Percentiles rank a stretch among this genome's conserved stretches.
Conservation (phyloP, 2,329 filamentous ascomycete species). For the Zymoseptoria ardabiliae region DNA sequence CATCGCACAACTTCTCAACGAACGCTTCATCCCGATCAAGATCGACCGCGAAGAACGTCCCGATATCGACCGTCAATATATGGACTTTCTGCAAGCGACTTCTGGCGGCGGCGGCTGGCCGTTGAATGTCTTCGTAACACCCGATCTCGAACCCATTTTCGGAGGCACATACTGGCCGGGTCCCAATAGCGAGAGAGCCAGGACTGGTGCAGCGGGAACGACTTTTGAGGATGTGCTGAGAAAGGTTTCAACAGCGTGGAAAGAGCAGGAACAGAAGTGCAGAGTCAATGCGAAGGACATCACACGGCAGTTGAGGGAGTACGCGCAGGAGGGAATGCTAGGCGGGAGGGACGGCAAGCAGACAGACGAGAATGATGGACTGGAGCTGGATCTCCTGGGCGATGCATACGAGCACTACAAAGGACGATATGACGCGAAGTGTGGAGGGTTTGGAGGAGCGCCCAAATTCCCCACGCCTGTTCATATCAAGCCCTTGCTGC, state of each 20-base stretch:
- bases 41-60: slow-evolving; percentile 91
- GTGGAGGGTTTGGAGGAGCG: slow-evolving; percentile 67
- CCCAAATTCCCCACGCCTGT: slow-evolving; percentile 88
- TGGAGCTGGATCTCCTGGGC: slow-evolving; percentile 86
- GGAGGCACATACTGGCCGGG: slow-evolving; percentile 95
- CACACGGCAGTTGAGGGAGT: slow-evolving; percentile 70
- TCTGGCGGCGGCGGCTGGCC: slow-evolving; percentile 90
- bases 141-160: slow-evolving; percentile 86
- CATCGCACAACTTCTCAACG: slow-evolving; percentile 75
- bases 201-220: slow-evolving; percentile 46
- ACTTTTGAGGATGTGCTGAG: slow-evolving; percentile 76
- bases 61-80: slow-evolving; percentile 91
- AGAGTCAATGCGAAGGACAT: slow-evolving; percentile 78
- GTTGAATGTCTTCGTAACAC: slow-evolving; percentile 91
- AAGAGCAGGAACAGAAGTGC: slow-evolving; percentile 74
- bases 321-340: slow-evolving; percentile 79
- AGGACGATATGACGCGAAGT: slow-evolving; percentile 67
- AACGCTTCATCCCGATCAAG: slow-evolving; percentile 82
- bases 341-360: slow-evolving; percentile 23
- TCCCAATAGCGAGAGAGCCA: slow-evolving; percentile 51
- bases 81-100: slow-evolving; percentile 95
- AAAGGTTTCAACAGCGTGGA: slow-evolving; percentile 70
- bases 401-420: slow-evolving; percentile 79
- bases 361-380: slow-evolving; percentile 49
- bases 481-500: slow-evolving; percentile 75